Evolutionary conservation across 345 rosid genomes (phyloP), one percentile per base, ranked within the genome.

Genomic region (Linum usitatissimum): DNA sequence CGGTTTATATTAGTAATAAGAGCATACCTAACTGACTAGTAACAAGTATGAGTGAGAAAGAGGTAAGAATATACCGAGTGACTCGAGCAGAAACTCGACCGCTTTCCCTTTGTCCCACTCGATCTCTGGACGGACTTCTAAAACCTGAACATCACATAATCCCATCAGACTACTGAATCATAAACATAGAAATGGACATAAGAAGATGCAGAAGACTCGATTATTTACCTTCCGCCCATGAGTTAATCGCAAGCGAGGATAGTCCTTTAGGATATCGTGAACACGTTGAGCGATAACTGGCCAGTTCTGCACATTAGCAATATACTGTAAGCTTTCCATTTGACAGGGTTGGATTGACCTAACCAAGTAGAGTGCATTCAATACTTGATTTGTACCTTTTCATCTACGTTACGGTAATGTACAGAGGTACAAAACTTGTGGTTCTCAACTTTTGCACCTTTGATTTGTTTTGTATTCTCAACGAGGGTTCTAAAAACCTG

Each of bases 91-190:
- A 78, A 94, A 94, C 69, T 87, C 86, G 0, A 90, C 96, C 17
- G 97, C 99, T 80, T 90, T 88, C 21, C 99, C 99, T 73, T 90
- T 94, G 62, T 90, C 79, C 99, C 99, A 90, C 64, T 90, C 86
- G 20, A 94, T 88, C 65, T 68, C 79, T 59, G 97, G 99, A 77
- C 99, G 97, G 75, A 94, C 76, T 74, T 90, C 99, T 82, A 94
- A 85, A 81, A 94, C 99, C 98, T 92, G 71, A 28, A 61, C 23
- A 15, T 6, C 5, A 9, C 17, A 18, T 13, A 3, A 18, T n/a
- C 23, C 23, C 4, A 28, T 9, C 19, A 23, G 28, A 23, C 28
- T 23, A 23, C 2, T 23, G 28, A 23, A 23, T 23, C 28, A 1
- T 23, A 23, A 23, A 23, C 28, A 23, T 23, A 23, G 28, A 2